These are phyloP conservation scores for Alternaria burnsii DNA, from an alignment of 2,329 filamentous ascomycete genomes.

Conservation along the genomic window DNA sequence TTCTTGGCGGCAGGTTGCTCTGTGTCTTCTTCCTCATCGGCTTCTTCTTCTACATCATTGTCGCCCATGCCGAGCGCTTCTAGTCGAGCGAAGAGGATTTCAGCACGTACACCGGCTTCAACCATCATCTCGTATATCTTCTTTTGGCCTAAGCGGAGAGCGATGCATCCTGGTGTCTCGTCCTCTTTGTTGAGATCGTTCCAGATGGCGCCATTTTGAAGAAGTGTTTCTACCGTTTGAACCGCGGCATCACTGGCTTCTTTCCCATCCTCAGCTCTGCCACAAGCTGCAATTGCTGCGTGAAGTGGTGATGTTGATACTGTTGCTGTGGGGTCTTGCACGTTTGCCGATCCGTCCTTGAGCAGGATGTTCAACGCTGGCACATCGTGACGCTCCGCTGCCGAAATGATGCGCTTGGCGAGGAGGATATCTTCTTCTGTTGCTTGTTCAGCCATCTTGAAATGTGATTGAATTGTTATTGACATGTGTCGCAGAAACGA, in stretches of 20 bases:
- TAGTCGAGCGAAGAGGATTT: slow-evolving; percentile 47
- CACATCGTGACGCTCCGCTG: slow-evolving; percentile 48
- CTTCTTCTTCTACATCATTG: slow-evolving; percentile 30
- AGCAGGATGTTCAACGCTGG: slow-evolving; percentile 45
- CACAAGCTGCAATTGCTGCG: slow-evolving; percentile 45
- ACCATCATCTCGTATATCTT: slow-evolving; percentile 50
- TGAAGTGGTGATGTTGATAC: slow-evolving; percentile 48
- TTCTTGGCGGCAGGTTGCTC: slow-evolving; percentile 47
- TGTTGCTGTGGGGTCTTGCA: slow-evolving; percentile 47
- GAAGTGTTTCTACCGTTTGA: slow-evolving; percentile 42
- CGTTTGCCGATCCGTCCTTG: slow-evolving; percentile 49
- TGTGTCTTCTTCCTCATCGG: slow-evolving; percentile 31
- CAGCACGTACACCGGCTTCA: slow-evolving; percentile 48
- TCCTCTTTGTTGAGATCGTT: slow-evolving; percentile 50
- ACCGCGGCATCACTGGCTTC: slow-evolving; percentile 39
- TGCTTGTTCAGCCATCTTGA: slow-evolving; percentile 43
- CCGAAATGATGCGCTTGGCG: slow-evolving; percentile 49
- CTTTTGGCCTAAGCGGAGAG: slow-evolving; percentile 43
- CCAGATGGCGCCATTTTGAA: slow-evolving; percentile 52
- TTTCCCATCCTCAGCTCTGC: slow-evolving; percentile 41
- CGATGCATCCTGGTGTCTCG: slow-evolving; percentile 51
- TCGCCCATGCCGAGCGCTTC: slow-evolving; percentile 42
- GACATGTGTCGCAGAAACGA: slow-evolving; percentile 9
- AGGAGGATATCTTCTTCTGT: slow-evolving; percentile 49
- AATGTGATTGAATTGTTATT: slow-evolving; percentile 12